These are phyloP conservation scores for Termitomyces sp. DNA, from an alignment of 768 basidiomycete genomes.

Conservation along the genomic window DNA sequence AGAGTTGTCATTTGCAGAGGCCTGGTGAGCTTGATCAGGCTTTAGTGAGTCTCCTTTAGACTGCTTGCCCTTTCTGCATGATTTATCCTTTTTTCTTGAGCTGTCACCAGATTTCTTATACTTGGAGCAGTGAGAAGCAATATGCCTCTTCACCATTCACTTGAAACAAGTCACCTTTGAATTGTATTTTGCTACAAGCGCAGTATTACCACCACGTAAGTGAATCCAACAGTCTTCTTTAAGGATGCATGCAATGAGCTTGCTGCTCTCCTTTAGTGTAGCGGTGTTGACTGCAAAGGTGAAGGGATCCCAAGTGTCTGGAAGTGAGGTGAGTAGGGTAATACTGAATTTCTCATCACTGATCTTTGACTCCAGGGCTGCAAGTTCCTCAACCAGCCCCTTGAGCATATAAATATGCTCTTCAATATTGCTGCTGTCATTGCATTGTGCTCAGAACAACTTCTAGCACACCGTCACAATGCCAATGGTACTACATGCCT, in stretches of 20 bases:
- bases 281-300: constrained; percentile 16
- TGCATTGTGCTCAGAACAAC: constrained; percentile 18
- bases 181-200: constrained; percentile 10
- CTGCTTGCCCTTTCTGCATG: not conserved
- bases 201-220: constrained; percentile 9
- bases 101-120: not conserved
- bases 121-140: not conserved
- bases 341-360: constrained; percentile 22
- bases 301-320: constrained; percentile 28
- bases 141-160: constrained; percentile 8
- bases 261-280: constrained; percentile 10
- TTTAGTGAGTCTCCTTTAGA: not conserved
- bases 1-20: not conserved
- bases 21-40: not conserved
- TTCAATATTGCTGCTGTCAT: constrained; percentile 24
- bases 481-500: constrained; percentile 21
- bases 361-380: constrained; percentile 16
- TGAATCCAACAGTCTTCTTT: constrained; percentile 14
- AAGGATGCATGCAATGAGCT: constrained; percentile 1
- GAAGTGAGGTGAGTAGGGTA: constrained; percentile 25
- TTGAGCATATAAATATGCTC: constrained; percentile 24
- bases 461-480: constrained; percentile 20
- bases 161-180: constrained; percentile 10
- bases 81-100: not conserved
- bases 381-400: constrained; percentile 17